These are phyloP conservation scores for Heliamphora exappendiculata DNA, from an alignment of 148 eudicot genomes.

Conservation along the genomic window DNA sequence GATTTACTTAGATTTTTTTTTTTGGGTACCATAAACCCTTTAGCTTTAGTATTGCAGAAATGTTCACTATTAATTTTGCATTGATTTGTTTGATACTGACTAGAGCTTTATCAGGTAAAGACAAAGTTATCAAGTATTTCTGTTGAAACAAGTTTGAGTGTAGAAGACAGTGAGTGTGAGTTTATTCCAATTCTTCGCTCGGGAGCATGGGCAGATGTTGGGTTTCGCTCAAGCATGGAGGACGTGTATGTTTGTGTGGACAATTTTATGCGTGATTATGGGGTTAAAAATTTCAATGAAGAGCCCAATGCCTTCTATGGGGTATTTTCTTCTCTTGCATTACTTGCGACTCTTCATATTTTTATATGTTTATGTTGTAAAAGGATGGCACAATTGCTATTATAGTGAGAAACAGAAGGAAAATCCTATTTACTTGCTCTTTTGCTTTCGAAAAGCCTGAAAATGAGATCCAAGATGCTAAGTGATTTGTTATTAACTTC, in stretches of 20 bases:
- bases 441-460: not conserved
- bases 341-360: not conserved
- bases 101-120: conserved; percentile 46
- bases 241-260: conserved; percentile 83
- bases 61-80: too few species aligned
- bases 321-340: conserved; percentile 31
- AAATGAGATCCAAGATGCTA: not conserved
- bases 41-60: too few species aligned
- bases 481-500: not conserved
- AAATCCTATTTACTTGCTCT: not conserved
- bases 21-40: too few species aligned
- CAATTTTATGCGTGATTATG: conserved; percentile 48
- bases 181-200: conserved; percentile 72
- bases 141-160: conserved; percentile 33
- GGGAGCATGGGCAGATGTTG: conserved; percentile 88
- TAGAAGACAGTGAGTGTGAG: conserved; percentile 25
- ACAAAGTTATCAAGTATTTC: conserved; percentile 29
- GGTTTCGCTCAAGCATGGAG: conserved; percentile 82
- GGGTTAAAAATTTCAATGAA: conserved; percentile 29
- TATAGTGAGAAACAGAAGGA: not conserved
- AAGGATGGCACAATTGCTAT: not conserved
- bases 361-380: not conserved
- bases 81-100: conserved; percentile 5
- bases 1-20: too few species aligned
- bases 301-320: conserved; percentile 80